Percentiles rank a stretch among this genome's conserved stretches.
phyloP scores from a whole-genome alignment of 495 filamentous ascomycete genomes.

The Daldinia loculata region DNA sequence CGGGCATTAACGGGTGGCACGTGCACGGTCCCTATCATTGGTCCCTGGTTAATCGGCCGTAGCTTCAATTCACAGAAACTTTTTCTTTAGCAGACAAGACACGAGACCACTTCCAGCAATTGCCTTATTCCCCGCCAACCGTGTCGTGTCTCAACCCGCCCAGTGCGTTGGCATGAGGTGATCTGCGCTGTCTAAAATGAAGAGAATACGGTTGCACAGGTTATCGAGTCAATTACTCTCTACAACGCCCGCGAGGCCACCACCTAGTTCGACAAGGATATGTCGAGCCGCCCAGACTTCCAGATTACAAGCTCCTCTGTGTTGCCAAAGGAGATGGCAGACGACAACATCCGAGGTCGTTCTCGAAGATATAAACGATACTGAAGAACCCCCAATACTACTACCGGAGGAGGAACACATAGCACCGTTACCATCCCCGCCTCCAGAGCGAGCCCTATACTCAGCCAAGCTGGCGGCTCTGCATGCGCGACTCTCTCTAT shows the following conservation, averaged over 20 bases:
- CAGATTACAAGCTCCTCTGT: slow-evolving; percentile 37
- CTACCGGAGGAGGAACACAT: neutral
- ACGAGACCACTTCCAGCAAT: slow-evolving; percentile 31
- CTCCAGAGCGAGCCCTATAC: slow-evolving; percentile 67
- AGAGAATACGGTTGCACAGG: slow-evolving; percentile 72
- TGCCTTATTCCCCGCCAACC: slow-evolving; percentile 30
- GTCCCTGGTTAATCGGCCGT: slow-evolving; percentile 21
- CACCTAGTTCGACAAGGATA: slow-evolving; percentile 33
- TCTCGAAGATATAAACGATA: slow-evolving; percentile 9
- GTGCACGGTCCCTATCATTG: slow-evolving; percentile 42
- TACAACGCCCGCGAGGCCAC: slow-evolving; percentile 29
- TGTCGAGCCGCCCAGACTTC: slow-evolving; percentile 36
- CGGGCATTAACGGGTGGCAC: slow-evolving; percentile 9
- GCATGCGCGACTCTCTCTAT: slow-evolving; percentile 87
- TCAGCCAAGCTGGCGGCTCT: slow-evolving; percentile 95
- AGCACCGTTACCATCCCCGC: slow-evolving; percentile 68
- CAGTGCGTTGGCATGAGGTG: slow-evolving; percentile 39
- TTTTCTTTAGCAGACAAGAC: slow-evolving; percentile 45
- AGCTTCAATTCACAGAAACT: slow-evolving; percentile 43
- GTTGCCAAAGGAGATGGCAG: slow-evolving; percentile 46
- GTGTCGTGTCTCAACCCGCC: slow-evolving; percentile 40
- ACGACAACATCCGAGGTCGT: slow-evolving; percentile 32
- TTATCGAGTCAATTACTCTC: slow-evolving; percentile 76
- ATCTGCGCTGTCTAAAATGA: slow-evolving; percentile 42
- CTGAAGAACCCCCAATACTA: neutral